These are phyloP conservation scores for Paecilomyces dactylethromorphus DNA, from an alignment of 2,329 filamentous ascomycete genomes.

Conservation along the genomic window DNA sequence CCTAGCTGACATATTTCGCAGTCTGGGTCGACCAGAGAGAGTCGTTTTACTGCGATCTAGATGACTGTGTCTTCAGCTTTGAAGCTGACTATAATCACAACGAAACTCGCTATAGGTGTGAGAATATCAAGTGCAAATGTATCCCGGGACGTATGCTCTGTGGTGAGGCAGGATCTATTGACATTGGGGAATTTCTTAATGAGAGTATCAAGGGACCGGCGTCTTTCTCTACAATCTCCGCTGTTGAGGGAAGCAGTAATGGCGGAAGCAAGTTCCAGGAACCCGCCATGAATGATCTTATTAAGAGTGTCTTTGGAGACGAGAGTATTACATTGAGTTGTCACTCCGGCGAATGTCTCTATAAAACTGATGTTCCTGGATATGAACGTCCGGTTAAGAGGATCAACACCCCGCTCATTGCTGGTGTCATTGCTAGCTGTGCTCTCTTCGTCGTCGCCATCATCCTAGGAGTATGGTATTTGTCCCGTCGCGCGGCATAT, in stretches of 20 bases:
- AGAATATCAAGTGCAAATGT: slow-evolving; percentile 79
- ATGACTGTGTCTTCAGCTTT: slow-evolving; percentile 68
- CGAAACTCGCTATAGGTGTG: slow-evolving; percentile 75
- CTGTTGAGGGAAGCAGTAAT: slow-evolving; percentile 50
- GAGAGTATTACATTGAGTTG: slow-evolving; percentile 79
- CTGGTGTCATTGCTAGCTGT: slow-evolving; percentile 80
- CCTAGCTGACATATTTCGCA: slow-evolving; percentile 32
- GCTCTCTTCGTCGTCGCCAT: slow-evolving; percentile 84
- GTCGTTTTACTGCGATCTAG: slow-evolving; percentile 91
- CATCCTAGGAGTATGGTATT: slow-evolving; percentile 78
- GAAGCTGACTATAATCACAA: slow-evolving; percentile 66
- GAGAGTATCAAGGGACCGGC: slow-evolving; percentile 82
- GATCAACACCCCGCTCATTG: slow-evolving; percentile 95
- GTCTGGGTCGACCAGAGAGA: slow-evolving; percentile 93
- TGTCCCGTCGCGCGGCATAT: slow-evolving; percentile 64
- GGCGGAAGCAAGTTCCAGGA: slow-evolving; percentile 81
- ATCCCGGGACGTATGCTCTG: slow-evolving; percentile 90
- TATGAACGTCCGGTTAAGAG: slow-evolving; percentile 82
- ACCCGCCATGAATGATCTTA: slow-evolving; percentile 85
- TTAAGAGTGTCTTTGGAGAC: slow-evolving; percentile 84
- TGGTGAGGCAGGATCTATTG: slow-evolving; percentile 82
- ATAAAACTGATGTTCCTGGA: slow-evolving; percentile 86
- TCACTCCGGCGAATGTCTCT: slow-evolving; percentile 82
- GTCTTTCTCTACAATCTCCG: slow-evolving; percentile 64
- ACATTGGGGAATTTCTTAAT: slow-evolving; percentile 82